A percentile compares a stretch with the other conserved stretches of the same genome.
Conservation (phyloP, 2,329 filamentous ascomycete genomes). For the Bipolaris gigantea region DNA sequence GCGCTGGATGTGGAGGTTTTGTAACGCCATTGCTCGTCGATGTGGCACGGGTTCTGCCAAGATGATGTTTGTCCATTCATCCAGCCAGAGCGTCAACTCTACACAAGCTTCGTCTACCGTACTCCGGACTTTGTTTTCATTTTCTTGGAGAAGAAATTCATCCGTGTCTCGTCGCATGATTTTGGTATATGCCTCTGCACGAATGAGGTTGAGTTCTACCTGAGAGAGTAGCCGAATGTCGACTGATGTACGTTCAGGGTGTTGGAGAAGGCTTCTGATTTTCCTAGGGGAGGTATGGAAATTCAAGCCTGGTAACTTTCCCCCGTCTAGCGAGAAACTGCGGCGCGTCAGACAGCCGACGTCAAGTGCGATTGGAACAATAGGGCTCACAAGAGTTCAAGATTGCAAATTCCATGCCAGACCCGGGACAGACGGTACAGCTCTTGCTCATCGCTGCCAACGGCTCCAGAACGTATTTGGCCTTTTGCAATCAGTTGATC, state of each 20-base stretch:
- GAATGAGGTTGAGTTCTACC: conserved; percentile 53
- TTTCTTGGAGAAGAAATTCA: conserved; percentile 12
- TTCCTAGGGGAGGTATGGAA: conserved; percentile 46
- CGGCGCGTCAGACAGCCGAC: not conserved
- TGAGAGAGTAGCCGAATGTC: conserved; percentile 58
- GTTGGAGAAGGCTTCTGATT: conserved; percentile 51
- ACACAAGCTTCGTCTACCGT: conserved; percentile 27
- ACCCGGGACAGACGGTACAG: conserved; percentile 47
- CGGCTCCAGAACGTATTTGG: not conserved
- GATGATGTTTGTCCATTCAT: conserved; percentile 42
- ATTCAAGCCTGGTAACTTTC: conserved; percentile 48
- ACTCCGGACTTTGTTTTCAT: conserved; percentile 24
- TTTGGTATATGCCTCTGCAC: conserved; percentile 34
- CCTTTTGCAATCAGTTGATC: conserved; percentile 47
- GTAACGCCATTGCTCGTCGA: conserved; percentile 30
- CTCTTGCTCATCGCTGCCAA: conserved; percentile 30
- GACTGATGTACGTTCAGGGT: conserved; percentile 49
- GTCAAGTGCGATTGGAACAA: not conserved
- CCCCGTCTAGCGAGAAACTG: conserved; percentile 51
- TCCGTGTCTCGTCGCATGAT: conserved; percentile 18
- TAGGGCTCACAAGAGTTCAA: conserved; percentile 49
- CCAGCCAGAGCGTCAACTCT: conserved; percentile 47
- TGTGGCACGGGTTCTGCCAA: conserved; percentile 17
- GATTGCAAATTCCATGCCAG: conserved; percentile 57
- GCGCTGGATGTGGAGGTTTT: conserved; percentile 56